Base-by-base conservation (phyloP, 1,139 yeast species). In the Zygotorulaspora mrakii region DNA sequence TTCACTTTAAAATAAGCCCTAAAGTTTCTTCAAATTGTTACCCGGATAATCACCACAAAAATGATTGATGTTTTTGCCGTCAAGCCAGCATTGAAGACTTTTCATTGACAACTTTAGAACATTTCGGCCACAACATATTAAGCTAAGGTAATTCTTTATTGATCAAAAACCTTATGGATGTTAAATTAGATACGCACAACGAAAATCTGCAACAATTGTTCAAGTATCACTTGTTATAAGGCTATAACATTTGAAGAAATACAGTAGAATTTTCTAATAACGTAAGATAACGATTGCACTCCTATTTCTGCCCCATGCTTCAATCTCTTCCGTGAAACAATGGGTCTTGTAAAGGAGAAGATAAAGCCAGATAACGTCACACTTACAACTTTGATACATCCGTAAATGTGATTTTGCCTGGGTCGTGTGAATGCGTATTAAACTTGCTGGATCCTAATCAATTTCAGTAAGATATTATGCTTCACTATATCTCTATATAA, bases 281-380 rank as follows among this genome's bases (percentile, higher is more conserved):
- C n/a, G 14, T 26, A 12, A 22, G 30, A 12, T 10, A 16, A n/a
- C n/a, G n/a, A n/a, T n/a, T n/a, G 27, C n/a, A 54, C 85, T 78
- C 85, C 85, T 71, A 71, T 73, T 79, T 79, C 86, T 79, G 86
- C 84, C 83, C 71, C 82, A 70, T 58, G 52, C 70, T 74, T 78
- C 69, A 64, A 54, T 43, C 54, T 46, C 59, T 54, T 52, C 74
- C 57, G 65, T 76, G 68, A 79, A 68, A 65, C 67, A 55, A 69
- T 79, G 82, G 83, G 77, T 74, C 82, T 79, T 64, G 49, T 76
- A 55, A 71, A 65, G 85, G 86, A 79, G 85, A 68, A 79, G 77
- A 79, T 45, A 45, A 75, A 76, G 83, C 83, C 68, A 62, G 60
- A 25, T 31, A 33, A 50, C 39, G 49, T 39, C 42, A 31, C 42